These are phyloP conservation scores for Claviceps capensis DNA, from an alignment of 2,329 filamentous ascomycete genomes.

Conservation along the genomic window DNA sequence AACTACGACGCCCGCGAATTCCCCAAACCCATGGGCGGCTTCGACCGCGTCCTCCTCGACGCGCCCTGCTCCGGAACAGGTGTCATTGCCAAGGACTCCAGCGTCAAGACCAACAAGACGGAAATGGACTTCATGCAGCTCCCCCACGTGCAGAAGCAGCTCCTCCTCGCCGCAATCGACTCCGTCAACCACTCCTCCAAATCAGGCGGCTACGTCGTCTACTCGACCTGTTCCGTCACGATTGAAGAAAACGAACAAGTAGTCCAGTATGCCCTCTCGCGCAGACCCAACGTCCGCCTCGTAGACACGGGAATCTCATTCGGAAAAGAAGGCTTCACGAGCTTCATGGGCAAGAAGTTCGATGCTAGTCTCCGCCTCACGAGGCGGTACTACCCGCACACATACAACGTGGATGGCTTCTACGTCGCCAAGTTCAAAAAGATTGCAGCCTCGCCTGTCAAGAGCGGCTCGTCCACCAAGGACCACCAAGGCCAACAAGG, in stretches of 20 bases:
- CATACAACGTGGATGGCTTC: slow-evolving; percentile 95
- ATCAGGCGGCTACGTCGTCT: slow-evolving; percentile 88
- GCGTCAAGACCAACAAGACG: slow-evolving; percentile 96
- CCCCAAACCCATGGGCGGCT: slow-evolving; percentile 86
- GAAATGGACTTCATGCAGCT: slow-evolving; percentile 88
- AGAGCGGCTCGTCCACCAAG: slow-evolving; percentile 14
- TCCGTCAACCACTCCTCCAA: slow-evolving; percentile 84
- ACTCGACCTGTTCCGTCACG: slow-evolving; percentile 91
- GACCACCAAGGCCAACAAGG: background rate
- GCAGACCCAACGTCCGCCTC: slow-evolving; percentile 84
- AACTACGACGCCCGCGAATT: slow-evolving; percentile 93
- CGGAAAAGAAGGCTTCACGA: slow-evolving; percentile 83
- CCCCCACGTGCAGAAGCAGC: slow-evolving; percentile 88
- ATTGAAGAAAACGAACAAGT: slow-evolving; percentile 85
- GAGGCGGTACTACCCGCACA: slow-evolving; percentile 76
- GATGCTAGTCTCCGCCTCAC: slow-evolving; percentile 73
- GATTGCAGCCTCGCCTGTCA: slow-evolving; percentile 59
- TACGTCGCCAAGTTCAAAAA: slow-evolving; percentile 98
- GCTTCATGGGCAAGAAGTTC: slow-evolving; percentile 84
- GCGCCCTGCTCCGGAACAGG: slow-evolving; percentile 93
- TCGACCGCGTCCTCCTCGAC: slow-evolving; percentile 87
- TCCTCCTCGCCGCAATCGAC: slow-evolving; percentile 86
- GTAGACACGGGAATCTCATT: slow-evolving; percentile 86
- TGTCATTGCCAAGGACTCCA: slow-evolving; percentile 92
- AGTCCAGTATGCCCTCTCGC: slow-evolving; percentile 82